Evolutionary conservation across 768 basidiomycete genomes (phyloP).

Genomic region (Hericium erinaceus): DNA sequence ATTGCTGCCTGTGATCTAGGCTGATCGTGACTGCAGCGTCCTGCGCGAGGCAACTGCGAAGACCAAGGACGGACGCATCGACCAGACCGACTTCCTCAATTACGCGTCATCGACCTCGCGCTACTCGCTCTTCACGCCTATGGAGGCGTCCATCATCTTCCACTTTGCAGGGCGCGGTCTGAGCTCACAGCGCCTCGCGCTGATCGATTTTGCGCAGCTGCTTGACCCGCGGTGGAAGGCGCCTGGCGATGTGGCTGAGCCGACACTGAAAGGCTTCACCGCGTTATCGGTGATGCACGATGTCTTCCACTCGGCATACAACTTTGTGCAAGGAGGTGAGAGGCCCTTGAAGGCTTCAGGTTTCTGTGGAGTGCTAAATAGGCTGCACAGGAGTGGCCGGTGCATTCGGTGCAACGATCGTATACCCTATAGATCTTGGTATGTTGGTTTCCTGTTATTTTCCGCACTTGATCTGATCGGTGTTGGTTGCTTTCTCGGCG

Average conservation of each 20-base stretch:
- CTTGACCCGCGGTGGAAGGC: slow-evolving; percentile 85
- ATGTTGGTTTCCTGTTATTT: slow-evolving; percentile 22
- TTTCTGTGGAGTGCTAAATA: neutral
- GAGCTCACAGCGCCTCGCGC: slow-evolving; percentile 58
- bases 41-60: slow-evolving; percentile 85
- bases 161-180: slow-evolving; percentile 89
- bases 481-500: neutral
- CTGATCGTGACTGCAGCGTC: slow-evolving; percentile 37
- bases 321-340: slow-evolving; percentile 78
- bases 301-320: slow-evolving; percentile 68
- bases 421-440: slow-evolving; percentile 95
- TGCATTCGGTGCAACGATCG: slow-evolving; percentile 91
- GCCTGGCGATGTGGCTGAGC: slow-evolving; percentile 44
- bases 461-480: no score
- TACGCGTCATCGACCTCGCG: slow-evolving; percentile 79
- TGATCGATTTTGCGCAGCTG: slow-evolving; percentile 88
- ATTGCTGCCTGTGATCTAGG: neutral
- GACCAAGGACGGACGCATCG: slow-evolving; percentile 92
- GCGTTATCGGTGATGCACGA: slow-evolving; percentile 40
- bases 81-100: slow-evolving; percentile 91
- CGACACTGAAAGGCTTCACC: slow-evolving; percentile 21
- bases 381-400: slow-evolving; percentile 67
- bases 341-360: neutral
- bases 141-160: slow-evolving; percentile 98
- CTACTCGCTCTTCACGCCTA: slow-evolving; percentile 92